Evolutionary conservation across 345 rosid genomes (phyloP), one percentile per base, ranked within the genome.

Genomic region (Xanthoceras sorbifolium): DNA sequence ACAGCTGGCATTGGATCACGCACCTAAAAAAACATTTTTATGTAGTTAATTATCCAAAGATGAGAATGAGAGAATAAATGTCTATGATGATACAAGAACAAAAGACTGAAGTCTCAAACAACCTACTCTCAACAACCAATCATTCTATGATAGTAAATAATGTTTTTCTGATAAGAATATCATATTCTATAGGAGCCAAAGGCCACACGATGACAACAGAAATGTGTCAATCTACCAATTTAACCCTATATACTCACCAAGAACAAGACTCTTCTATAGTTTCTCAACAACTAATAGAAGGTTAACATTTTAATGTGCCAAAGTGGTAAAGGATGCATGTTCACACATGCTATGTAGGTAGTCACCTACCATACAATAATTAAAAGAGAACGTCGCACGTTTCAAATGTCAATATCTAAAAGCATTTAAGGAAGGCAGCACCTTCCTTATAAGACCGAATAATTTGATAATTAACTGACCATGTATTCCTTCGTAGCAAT

Each of bases 1-100:
- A 96, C 94, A 14, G 97, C 95, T 20, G 97, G 98, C 99, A 96
- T 96, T 69, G 99, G 98, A 78, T 96, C 99, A 72, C 99, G 97
- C 73, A 93, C 89, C 99, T 96, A 29, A 79, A 54, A 68, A 79
- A 48, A 52, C 67, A 34, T 73, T 76, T 57, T 72, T 26, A 59
- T 9, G 29, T n/a, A 62, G 42, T 11, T 18, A 15, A 34, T 18
- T 2, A 61, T 62, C 72, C 57, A 76, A n/a, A 26, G n/a, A 32
- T 63, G 22, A 69, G 26, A 29, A 31, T 70, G 7, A n/a, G 2
- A n/a, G 14, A 14, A 52, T n/a, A 9, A 70, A 14, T 28, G 10
- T 20, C 62, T 52, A 14, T 22, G 57, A 52, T 20, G 25, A 29
- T 20, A 6, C 2, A 31, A 70, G 6, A 31, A 70, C 38, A 9